Conservation (phyloP, 768 basidiomycete species). For the Boletus rex-veris region DNA sequence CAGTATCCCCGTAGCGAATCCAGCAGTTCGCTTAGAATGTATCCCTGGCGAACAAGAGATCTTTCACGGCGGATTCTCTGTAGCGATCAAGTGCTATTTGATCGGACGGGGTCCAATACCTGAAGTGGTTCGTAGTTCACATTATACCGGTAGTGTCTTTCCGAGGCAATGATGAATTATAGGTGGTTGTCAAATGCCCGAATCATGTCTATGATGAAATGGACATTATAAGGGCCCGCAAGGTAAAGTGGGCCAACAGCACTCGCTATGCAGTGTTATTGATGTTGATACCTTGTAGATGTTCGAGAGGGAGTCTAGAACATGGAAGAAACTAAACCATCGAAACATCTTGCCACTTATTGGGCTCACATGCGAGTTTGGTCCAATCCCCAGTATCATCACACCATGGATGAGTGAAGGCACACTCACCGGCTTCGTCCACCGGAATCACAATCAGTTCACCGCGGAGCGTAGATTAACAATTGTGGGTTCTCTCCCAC, state of each 20-base stretch:
- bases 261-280: neutral
- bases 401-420: slow-evolving; percentile 16
- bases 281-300: neutral
- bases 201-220: neutral
- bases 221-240: neutral
- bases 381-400: slow-evolving; percentile 8
- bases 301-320: slow-evolving; percentile 8
- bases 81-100: slow-evolving; percentile 1
- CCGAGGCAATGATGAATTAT: neutral
- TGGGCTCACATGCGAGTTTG: slow-evolving; percentile 9
- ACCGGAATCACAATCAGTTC: neutral
- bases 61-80: slow-evolving; percentile 10
- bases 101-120: slow-evolving; percentile 1
- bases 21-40: neutral
- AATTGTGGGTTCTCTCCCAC: slow-evolving; percentile 1
- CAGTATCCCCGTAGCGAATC: neutral
- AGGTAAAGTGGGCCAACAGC: slow-evolving; percentile 1
- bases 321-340: slow-evolving; percentile 5
- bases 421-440: slow-evolving; percentile 4
- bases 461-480: neutral
- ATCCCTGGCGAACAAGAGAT: slow-evolving; percentile 8
- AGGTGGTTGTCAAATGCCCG: slow-evolving; percentile 13
- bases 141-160: neutral
- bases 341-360: slow-evolving; percentile 12
- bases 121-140: slow-evolving; percentile 8